Conservation (phyloP, 305 asterid species). For the Fraxinus velutina region DNA sequence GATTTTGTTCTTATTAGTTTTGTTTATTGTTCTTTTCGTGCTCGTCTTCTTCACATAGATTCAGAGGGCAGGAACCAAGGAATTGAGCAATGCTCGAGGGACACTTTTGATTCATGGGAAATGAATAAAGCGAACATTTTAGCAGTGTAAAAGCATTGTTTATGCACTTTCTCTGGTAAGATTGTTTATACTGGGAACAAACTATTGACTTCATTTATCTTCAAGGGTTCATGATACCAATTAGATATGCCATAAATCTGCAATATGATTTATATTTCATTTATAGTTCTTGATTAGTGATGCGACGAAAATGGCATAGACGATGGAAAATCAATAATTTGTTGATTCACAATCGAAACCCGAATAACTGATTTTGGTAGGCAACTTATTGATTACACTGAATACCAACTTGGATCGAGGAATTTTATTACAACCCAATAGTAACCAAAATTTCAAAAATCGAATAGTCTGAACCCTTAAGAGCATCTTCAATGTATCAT, state of each 20-base stretch:
- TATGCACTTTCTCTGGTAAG: neutral
- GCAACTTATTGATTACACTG: neutral
- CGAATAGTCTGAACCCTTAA: neutral
- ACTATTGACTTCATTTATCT: neutral
- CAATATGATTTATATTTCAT: neutral
- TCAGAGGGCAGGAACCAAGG: neutral
- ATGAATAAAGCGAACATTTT: neutral
- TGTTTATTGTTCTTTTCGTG: conserved; percentile 13
- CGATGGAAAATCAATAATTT: neutral
- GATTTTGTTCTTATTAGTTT: conserved; percentile 12
- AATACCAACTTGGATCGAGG: neutral
- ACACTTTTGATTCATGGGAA: neutral
- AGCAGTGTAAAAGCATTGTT: neutral
- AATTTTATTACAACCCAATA: neutral
- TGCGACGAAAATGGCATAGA: neutral
- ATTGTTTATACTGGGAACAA: neutral
- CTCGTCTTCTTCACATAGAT: conserved; percentile 14
- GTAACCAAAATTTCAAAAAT: neutral
- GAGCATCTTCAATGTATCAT: neutral
- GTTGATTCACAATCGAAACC: neutral
- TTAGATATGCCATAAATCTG: neutral
- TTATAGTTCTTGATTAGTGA: neutral
- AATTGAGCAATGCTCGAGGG: neutral
- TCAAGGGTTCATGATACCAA: neutral
- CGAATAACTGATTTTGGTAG: neutral